Evolutionary conservation across 805 yeast species (phyloP), one percentile per base, ranked within the genome.

Genomic region (Starmerella ratchasimensis): DNA sequence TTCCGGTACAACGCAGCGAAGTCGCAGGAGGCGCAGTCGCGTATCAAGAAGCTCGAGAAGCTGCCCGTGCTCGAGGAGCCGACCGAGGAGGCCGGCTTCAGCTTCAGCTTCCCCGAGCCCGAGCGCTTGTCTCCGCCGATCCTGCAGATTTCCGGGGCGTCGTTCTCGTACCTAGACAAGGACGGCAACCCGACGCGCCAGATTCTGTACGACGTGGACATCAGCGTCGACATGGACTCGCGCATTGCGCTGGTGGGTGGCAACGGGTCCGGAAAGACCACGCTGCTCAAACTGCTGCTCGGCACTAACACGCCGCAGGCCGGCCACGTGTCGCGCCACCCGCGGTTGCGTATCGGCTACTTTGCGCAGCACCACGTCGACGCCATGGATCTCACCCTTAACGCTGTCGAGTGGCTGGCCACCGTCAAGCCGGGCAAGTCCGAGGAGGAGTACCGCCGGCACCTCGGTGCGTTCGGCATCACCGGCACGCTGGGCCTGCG

Each of bases 311-410:
- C 64, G 17, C 96, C 98, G 2, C 54, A 74, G 31, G 66, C 62
- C n/a, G 98, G 98, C 39, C 67, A 69, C 39, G 78, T 86, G 16
- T 70, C 82, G 17, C 72, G 73, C 46, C 86, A 90, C 54, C 78
- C 90, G 30, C 71, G 96, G 50, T 64, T 90, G 49, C 72, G 97
- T 62, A 80, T 90, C 38, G 97, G 94, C 14, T 90, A 90, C 59
- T 90, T 90, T 63, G 96, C 98, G 13, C 98, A 90, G 64, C 97
- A 90, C 58, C 98, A 90, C 54, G 93, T 90, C 48, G 98, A 90
- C 53, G 78, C 86, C n/a, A 81, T 90, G 95, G 97, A 90, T 55
- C 64, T 86, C 49, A 68, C 60, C 13, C 62, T 73, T 31, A 79
- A 81, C 39, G 96, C 98, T 0, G 95, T 90, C 8, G 76, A 81